These are phyloP conservation scores for Metarhizium guizhouense DNA, from an alignment of 2,329 filamentous ascomycete genomes.

Conservation along the genomic window DNA sequence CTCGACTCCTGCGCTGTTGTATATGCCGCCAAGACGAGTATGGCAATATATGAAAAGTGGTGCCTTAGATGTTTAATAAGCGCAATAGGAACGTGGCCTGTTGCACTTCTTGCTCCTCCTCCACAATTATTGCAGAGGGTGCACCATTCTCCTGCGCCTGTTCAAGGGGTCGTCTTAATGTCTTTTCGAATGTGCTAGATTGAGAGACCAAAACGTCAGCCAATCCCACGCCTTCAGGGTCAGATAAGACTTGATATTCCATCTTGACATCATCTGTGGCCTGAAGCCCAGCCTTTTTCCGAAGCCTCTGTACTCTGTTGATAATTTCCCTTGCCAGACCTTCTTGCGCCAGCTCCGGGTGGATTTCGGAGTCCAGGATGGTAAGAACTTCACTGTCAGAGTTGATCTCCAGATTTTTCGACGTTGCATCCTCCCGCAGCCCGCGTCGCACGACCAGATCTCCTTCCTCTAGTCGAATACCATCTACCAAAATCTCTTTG, in stretches of 20 bases:
- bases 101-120: constrained; percentile 81
- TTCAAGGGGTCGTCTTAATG: constrained; percentile 67
- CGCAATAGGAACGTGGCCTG: constrained; percentile 73
- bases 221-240: constrained; percentile 69
- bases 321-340: constrained; percentile 88
- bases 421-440: constrained; percentile 62
- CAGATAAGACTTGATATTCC: constrained; percentile 75
- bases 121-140: constrained; percentile 47
- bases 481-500: constrained; percentile 73
- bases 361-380: constrained; percentile 74
- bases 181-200: constrained; percentile 61
- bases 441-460: constrained; percentile 73
- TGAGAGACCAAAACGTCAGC: constrained; percentile 62
- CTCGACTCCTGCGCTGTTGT: neutral
- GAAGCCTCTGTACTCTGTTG: constrained; percentile 81
- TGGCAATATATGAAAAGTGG: neutral
- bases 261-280: constrained; percentile 93
- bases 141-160: constrained; percentile 16
- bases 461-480: constrained; percentile 71
- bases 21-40: neutral
- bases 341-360: constrained; percentile 80
- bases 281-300: constrained; percentile 87
- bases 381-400: constrained; percentile 85
- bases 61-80: constrained; percentile 58
- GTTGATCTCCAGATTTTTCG: constrained; percentile 73